A percentile compares a stretch with the other conserved stretches of the same genome.
phyloP scores from a whole-genome alignment of 2,329 filamentous ascomycete genomes.

The Fusarium veterinarium region DNA sequence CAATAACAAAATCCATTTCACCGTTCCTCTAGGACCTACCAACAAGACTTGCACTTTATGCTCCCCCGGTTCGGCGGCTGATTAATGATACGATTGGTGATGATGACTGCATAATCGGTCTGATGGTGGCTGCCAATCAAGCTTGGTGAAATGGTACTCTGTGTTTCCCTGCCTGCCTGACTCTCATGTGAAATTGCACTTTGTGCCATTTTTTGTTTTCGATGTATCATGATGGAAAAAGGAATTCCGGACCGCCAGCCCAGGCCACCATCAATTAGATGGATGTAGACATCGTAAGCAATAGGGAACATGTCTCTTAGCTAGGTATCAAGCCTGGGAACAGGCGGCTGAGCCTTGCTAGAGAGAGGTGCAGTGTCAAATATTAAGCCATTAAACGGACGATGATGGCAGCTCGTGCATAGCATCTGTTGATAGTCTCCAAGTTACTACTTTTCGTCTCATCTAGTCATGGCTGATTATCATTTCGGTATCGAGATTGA shows the following conservation, averaged over 20 bases:
- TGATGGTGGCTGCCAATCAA: neutral
- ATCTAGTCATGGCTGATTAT: neutral
- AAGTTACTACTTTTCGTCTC: neutral
- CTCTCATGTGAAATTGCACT: neutral
- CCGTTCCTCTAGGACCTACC: neutral
- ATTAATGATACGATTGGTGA: neutral
- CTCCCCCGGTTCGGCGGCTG: too few species aligned
- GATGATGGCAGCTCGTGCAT: too few species aligned
- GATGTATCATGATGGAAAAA: neutral
- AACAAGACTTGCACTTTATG: neutral
- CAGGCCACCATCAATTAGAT: neutral
- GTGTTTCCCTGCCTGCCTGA: neutral
- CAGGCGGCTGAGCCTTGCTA: neutral
- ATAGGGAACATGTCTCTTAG: too few species aligned
- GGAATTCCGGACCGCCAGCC: too few species aligned
- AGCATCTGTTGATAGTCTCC: neutral
- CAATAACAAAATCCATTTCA: neutral
- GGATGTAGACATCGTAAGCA: neutral
- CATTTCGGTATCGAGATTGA: neutral
- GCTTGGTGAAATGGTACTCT: rapidly evolving
- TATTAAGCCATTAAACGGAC: neutral
- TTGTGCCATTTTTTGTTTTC: neutral
- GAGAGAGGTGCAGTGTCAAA: neutral
- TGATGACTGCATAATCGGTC: neutral
- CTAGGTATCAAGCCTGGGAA: too few species aligned